Evolutionary conservation across 805 yeast species (phyloP).

Genomic region (Lachancea sp.): DNA sequence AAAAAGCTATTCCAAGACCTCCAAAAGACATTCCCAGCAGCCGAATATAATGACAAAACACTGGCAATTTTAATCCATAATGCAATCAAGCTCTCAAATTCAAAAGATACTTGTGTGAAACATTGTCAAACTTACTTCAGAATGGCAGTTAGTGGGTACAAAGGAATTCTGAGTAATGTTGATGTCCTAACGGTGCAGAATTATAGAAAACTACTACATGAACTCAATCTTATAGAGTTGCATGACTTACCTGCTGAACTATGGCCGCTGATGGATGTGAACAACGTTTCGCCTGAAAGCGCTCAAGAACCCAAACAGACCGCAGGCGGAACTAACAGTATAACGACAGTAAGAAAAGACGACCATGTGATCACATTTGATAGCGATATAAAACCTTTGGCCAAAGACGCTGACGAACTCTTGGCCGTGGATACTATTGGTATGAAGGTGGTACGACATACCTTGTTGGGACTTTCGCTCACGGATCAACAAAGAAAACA

Average conservation of each 20-base stretch:
- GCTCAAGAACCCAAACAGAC: not conserved
- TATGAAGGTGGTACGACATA: slow-evolving; percentile 69
- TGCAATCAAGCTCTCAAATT: slow-evolving; percentile 26
- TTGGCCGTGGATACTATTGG: slow-evolving; percentile 71
- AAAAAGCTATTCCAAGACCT: slow-evolving; percentile 38
- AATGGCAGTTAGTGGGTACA: slow-evolving; percentile 18
- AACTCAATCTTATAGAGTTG: slow-evolving; percentile 30
- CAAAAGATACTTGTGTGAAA: slow-evolving; percentile 6
- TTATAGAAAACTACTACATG: slow-evolving; percentile 34
- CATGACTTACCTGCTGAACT: slow-evolving; percentile 24
- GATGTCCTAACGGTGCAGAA: slow-evolving; percentile 28
- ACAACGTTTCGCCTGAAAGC: not conserved
- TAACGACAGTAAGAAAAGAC: not conserved
- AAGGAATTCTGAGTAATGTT: slow-evolving; percentile 20
- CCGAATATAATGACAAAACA: slow-evolving; percentile 48
- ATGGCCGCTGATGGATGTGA: slow-evolving; percentile 15
- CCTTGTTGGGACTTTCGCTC: slow-evolving; percentile 47
- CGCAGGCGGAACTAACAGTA: not conserved
- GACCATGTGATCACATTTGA: slow-evolving; percentile 20
- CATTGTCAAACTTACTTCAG: slow-evolving; percentile 18
- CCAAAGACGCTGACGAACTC: slow-evolving; percentile 50
- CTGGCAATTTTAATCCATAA: slow-evolving; percentile 53
- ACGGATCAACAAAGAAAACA: slow-evolving; percentile 27
- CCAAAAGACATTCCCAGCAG: slow-evolving; percentile 32
- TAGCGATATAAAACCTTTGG: slow-evolving; percentile 37